Conservation (phyloP, 163 green algal species). For the Scenedesmus sp. region DNA sequence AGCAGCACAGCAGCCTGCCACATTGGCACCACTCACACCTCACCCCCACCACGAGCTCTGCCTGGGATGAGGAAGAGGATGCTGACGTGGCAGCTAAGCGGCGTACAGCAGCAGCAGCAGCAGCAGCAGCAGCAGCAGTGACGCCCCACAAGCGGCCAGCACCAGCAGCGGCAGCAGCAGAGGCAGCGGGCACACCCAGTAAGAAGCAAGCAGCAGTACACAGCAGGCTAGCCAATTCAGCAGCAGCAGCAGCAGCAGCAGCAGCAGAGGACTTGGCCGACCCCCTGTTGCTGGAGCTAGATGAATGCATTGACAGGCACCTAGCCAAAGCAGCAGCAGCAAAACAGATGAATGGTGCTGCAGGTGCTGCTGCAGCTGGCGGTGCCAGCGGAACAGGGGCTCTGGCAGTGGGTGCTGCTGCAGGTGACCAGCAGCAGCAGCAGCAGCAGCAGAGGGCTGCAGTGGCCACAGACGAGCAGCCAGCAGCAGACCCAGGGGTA, state of each 20-base stretch:
- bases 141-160: background rate
- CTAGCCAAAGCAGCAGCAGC: background rate
- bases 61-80: background rate
- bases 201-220: background rate
- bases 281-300: background rate
- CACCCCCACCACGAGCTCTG: background rate
- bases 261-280: background rate
- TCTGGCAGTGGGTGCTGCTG: background rate
- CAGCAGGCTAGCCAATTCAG: too few relatives aligned
- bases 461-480: background rate
- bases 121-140: background rate
- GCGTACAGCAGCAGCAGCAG: background rate
- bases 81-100: background rate
- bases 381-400: too few relatives aligned
- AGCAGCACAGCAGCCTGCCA: background rate
- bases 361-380: background rate
- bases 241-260: background rate
- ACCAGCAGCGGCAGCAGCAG: background rate
- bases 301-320: background rate
- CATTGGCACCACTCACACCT: background rate
- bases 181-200: background rate
- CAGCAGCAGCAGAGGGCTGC: background rate
- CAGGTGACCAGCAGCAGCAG: background rate
- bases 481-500: background rate
- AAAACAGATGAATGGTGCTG: background rate